A percentile compares a stretch with the other conserved stretches of the same genome.
phyloP scores from a whole-genome alignment of 2,329 filamentous ascomycete genomes.

The Fusarium multiceps region DNA sequence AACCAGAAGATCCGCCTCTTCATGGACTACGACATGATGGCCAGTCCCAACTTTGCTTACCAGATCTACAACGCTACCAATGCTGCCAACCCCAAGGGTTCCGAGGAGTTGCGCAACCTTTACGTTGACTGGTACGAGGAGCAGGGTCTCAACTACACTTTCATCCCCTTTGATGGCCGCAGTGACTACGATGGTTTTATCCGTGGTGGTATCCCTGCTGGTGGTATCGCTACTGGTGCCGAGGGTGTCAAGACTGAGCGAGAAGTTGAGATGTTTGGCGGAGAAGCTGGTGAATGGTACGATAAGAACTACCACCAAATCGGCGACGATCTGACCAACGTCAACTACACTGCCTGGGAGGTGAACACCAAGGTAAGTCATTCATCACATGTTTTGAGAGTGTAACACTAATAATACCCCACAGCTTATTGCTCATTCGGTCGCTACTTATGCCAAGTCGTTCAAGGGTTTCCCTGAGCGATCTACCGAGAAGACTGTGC shows the following conservation, averaged over 20 bases:
- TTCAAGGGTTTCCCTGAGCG: conserved; percentile 74
- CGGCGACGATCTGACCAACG: conserved; percentile 68
- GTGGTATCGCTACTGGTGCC: conserved; percentile 81
- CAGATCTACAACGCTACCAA: conserved; percentile 80
- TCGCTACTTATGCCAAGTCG: conserved; percentile 75
- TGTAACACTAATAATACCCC: conserved; percentile 37
- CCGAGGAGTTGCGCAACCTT: conserved; percentile 73
- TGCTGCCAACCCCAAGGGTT: conserved; percentile 75
- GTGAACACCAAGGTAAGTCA: conserved; percentile 66
- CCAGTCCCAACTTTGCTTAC: conserved; percentile 73
- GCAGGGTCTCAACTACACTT: conserved; percentile 72
- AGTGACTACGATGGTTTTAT: conserved; percentile 86
- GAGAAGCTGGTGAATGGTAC: conserved; percentile 69
- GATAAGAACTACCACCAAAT: conserved; percentile 72
- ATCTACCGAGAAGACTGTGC: conserved; percentile 46
- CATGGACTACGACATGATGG: conserved; percentile 79
- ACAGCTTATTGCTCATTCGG: conserved; percentile 75
- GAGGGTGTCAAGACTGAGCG: conserved; percentile 79
- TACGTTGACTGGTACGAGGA: conserved; percentile 75
- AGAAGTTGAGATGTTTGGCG: conserved; percentile 76
- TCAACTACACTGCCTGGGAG: conserved; percentile 70
- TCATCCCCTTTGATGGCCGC: conserved; percentile 81
- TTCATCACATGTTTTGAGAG: background rate
- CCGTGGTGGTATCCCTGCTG: conserved; percentile 75
- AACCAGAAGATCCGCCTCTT: conserved; percentile 72